phyloP scores from a whole-genome alignment of 2,329 filamentous ascomycete species.

The Epichloe scottii region DNA sequence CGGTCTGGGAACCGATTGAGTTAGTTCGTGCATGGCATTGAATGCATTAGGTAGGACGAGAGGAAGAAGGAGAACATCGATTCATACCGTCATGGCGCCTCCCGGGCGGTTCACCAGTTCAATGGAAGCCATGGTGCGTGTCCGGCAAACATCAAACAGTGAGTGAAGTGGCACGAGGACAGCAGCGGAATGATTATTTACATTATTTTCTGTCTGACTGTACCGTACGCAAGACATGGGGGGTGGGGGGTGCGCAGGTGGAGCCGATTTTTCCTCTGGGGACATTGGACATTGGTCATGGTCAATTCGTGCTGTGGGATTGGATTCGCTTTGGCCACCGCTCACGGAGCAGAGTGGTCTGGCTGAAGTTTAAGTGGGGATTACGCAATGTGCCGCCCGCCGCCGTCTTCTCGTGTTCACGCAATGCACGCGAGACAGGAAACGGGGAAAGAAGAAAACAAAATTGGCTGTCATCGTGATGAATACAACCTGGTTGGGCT shows the following conservation, averaged over 20 bases:
- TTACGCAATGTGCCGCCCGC: not conserved
- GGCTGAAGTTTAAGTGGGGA: not conserved
- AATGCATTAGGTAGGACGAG: too few relatives aligned
- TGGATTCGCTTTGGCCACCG: conserved; percentile 13
- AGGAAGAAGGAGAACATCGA: not conserved
- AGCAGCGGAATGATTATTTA: not conserved
- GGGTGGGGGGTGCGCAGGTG: too few relatives aligned
- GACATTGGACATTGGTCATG: conserved; percentile 13
- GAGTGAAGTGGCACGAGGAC: not conserved
- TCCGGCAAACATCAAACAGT: not conserved
- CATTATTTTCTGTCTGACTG: not conserved
- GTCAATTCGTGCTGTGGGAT: conserved; percentile 23
- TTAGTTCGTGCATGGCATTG: not conserved
- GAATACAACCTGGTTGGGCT: too few relatives aligned
- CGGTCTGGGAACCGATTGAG: conserved; percentile 18
- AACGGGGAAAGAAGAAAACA: too few relatives aligned
- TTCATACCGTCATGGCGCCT: conserved; percentile 32
- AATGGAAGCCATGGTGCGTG: conserved; percentile 35
- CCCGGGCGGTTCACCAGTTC: conserved; percentile 36
- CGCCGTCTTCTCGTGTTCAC: not conserved
- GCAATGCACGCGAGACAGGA: not conserved
- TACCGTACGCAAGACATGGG: not conserved
- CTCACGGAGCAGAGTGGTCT: not conserved
- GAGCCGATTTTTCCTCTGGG: too few relatives aligned
- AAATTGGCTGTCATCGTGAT: too few relatives aligned